Percentiles rank a stretch among this genome's conserved stretches.
phyloP scores from a whole-genome alignment of 228 moss, liverwort and hornwort species.

The Sphagnum magellanicum region DNA sequence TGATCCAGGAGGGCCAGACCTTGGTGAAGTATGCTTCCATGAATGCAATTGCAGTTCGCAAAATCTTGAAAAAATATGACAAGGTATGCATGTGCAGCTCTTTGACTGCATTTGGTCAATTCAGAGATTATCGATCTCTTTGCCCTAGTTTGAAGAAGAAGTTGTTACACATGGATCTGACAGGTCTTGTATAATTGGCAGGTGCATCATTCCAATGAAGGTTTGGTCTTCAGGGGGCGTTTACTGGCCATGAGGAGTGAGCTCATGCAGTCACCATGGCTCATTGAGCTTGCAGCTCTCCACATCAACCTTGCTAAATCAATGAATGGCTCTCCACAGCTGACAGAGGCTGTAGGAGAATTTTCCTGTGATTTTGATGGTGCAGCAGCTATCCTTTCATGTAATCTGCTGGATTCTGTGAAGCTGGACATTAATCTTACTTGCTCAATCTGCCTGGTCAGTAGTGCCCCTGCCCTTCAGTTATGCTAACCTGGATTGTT shows the following conservation, averaged over 20 bases:
- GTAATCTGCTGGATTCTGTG: conserved; percentile 44
- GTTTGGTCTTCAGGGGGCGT: conserved; percentile 57
- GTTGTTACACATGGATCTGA: too few species aligned
- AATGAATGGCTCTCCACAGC: conserved; percentile 9
- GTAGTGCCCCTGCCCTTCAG: conserved; percentile 3
- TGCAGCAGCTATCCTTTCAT: conserved; percentile 59
- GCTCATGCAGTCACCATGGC: conserved; percentile 89
- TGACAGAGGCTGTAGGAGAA: conserved; percentile 17
- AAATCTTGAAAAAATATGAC: conserved; percentile 94
- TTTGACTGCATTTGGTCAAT: neutral
- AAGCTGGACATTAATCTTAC: conserved; percentile 70
- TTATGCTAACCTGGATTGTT: neutral
- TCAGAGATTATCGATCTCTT: neutral
- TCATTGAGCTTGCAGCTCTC: conserved; percentile 84
- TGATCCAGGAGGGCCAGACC: conserved; percentile 65
- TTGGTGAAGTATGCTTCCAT: conserved; percentile 87
- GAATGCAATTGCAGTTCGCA: conserved; percentile 86
- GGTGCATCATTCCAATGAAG: conserved; percentile 69
- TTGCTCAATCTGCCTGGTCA: conserved; percentile 87
- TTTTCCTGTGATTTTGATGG: conserved; percentile 62
- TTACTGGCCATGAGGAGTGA: conserved; percentile 72
- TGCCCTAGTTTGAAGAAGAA: neutral
- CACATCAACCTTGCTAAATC: conserved; percentile 69
- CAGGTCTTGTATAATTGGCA: conserved; percentile 6
- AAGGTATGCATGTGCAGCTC: conserved; percentile 39